These are phyloP conservation scores for Pisolithus tinctorius DNA, from an alignment of 768 basidiomycete genomes.

Conservation along the genomic window DNA sequence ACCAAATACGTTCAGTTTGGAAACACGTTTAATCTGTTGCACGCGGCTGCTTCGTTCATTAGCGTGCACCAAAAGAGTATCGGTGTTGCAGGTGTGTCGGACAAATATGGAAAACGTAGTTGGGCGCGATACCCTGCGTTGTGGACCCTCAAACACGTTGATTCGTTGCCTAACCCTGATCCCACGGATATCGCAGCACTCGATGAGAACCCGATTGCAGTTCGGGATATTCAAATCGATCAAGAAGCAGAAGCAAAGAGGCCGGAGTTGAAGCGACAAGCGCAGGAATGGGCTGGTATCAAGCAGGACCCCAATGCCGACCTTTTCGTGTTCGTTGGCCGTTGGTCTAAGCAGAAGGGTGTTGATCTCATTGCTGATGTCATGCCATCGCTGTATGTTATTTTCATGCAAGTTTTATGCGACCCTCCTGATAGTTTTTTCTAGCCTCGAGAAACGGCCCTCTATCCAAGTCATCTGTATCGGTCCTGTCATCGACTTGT, in stretches of 20 bases:
- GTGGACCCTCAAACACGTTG: slow-evolving; percentile 94
- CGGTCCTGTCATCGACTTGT: slow-evolving; percentile 92
- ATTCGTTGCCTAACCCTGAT: slow-evolving; percentile 92
- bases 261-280: slow-evolving; percentile 85
- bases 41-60: slow-evolving; percentile 90
- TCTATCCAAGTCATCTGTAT: slow-evolving; percentile 84
- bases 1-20: slow-evolving; percentile 97
- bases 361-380: slow-evolving; percentile 97
- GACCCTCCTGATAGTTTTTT: not conserved
- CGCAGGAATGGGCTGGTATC: slow-evolving; percentile 93
- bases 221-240: slow-evolving; percentile 74
- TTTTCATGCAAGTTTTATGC: no score
- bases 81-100: slow-evolving; percentile 94
- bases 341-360: slow-evolving; percentile 98
- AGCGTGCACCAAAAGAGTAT: slow-evolving; percentile 88
- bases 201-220: slow-evolving; percentile 66
- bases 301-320: slow-evolving; percentile 87
- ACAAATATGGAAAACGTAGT: slow-evolving; percentile 95
- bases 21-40: slow-evolving; percentile 93
- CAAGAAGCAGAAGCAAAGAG: slow-evolving; percentile 80
- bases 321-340: slow-evolving; percentile 92
- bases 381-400: slow-evolving; percentile 76
- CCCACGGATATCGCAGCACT: slow-evolving; percentile 92
- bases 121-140: slow-evolving; percentile 96
- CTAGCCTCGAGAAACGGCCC: slow-evolving; percentile 77